Base-by-base conservation (phyloP, 1,284 basidiomycete species). In the Apiotrichum siamense region DNA sequence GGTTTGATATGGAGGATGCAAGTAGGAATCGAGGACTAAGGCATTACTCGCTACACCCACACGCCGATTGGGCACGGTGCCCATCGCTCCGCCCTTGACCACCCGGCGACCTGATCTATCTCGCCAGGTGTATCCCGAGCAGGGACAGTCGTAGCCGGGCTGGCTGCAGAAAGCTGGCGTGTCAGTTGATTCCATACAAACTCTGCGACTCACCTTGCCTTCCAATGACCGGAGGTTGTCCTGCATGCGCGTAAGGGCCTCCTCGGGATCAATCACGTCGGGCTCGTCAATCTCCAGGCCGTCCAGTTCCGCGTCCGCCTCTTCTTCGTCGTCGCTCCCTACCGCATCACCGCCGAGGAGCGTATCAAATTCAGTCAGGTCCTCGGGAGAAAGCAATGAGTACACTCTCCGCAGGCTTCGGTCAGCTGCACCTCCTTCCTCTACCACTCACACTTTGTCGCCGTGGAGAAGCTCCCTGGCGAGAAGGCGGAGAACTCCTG, bases 401-500 rank as follows among this genome's bases (percentile, higher is more conserved):
- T 53, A 57, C 4, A 53, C 41, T 13, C 50, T 29, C 7, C 44
- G 31, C 37, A 57, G 21, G 1, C 54, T 55, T 33, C 1, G 3
- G 43, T 56, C 43, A 52, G 47, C 35, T 21, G 4, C 9, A 24
- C 20, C 3, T 25, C 7, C 6, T 17, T 21, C 18, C 26, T 12
- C 3, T 13, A 3, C 12, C 9, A 50, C 52, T 51, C 37, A 58
- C 53, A 55, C 49, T 0, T 44, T 38, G 36, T 59, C 57, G 18
- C 26, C 36, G 37, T 53, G 57, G 17, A 59, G 36, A 9, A 59
- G 54, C 40, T 55, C 50, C 11, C 54, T 29, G 24, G 57, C 53
- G 2, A 59, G 38, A 4, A 24, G 47, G 11, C 44, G 32, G 15
- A 49, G 38, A 10, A 55, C 38, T 7, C 24, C 43, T 7, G 31